Evolutionary conservation across 169 alveolate species (phyloP), one percentile per base, ranked within the genome.

Genomic region (Cytauxzoon felis): DNA sequence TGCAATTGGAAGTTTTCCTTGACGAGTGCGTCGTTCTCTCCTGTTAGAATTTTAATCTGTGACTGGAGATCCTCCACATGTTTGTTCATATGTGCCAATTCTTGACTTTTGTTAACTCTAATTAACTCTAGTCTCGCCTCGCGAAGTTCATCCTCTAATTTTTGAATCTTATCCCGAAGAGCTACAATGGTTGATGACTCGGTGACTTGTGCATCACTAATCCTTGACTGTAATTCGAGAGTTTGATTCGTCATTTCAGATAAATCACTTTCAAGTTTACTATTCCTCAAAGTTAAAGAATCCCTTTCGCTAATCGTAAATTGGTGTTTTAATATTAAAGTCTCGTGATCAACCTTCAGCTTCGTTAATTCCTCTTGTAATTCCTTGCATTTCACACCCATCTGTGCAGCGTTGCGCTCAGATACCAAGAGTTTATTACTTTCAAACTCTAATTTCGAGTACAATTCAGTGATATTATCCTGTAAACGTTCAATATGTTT

Each of bases 51-150:
- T 40, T 59, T 58, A 16, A 56, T 48, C 24, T 70, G 64, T 54
- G 57, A 45, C 50, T 64, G 58, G n/a, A 63, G 9, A 18, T 16
- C 7, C 36, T 73, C 66, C 24, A 73, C 61, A 45, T 73, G 66
- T 38, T 63, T 60, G 33, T 41, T 48, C 45, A 38, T 38, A 38
- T 13, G 53, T 11, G 78, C 78, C 9, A 66, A 29, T 49, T 73
- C 83, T 7, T 47, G 73, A n/a, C 83, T 60, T 32, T 63, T 73
- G 62, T 73, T 78, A 24, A 60, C 40, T 8, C 67, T 49, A 9
- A 51, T 64, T 23, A 67, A 19, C 49, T 73, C 83, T 18, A 64
- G 42, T 33, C 68, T 76, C 5, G 83, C 78, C 24, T 9, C 26
- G 45, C 58, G 62, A 19, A 56, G 78, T 38, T 61, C 62, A 30